Evolutionary conservation across 2,329 filamentous ascomycete species (phyloP).

Genomic region (Scedosporium dehoogii): DNA sequence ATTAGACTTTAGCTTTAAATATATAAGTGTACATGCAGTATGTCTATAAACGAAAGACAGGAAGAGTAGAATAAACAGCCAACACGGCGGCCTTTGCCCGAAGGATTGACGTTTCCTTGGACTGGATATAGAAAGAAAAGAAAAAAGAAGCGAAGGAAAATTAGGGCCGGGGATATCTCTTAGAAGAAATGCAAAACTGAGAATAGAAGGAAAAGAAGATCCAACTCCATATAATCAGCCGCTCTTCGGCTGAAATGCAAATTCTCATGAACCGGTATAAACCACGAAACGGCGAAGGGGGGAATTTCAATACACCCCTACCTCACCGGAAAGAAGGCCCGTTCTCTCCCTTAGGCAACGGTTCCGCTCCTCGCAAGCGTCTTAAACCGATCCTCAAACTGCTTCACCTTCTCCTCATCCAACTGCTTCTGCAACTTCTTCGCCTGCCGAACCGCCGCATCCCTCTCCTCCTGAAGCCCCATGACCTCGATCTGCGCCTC

Average conservation of each 20-base stretch:
- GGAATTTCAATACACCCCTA: no score
- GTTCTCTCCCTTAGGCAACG: slow-evolving; percentile 10
- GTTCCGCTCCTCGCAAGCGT: slow-evolving; percentile 17
- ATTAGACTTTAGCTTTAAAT: no score
- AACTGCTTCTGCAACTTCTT: slow-evolving; percentile 58
- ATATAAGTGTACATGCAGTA: no score
- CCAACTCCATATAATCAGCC: background rate
- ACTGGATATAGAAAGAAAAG: background rate
- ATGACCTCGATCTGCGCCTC: slow-evolving; percentile 73
- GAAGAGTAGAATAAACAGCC: no score
- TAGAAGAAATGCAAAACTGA: background rate
- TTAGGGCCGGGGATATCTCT: background rate
- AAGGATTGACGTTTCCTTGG: no score
- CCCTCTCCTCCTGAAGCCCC: slow-evolving; percentile 65
- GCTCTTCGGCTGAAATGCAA: background rate
- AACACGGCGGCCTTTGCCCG: no score
- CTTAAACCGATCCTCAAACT: slow-evolving; percentile 28
- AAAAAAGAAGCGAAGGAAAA: background rate
- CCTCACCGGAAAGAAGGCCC: no score
- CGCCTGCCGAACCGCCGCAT: slow-evolving; percentile 65
- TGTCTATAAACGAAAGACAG: no score
- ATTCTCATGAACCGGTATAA: background rate
- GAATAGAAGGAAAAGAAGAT: background rate
- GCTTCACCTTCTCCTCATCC: slow-evolving; percentile 50
- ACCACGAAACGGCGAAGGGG: no score